A percentile compares a stretch with the other conserved stretches of the same genome.
phyloP scores from a whole-genome alignment of 106 monocot genomes.

The Chionographis japonica region DNA sequence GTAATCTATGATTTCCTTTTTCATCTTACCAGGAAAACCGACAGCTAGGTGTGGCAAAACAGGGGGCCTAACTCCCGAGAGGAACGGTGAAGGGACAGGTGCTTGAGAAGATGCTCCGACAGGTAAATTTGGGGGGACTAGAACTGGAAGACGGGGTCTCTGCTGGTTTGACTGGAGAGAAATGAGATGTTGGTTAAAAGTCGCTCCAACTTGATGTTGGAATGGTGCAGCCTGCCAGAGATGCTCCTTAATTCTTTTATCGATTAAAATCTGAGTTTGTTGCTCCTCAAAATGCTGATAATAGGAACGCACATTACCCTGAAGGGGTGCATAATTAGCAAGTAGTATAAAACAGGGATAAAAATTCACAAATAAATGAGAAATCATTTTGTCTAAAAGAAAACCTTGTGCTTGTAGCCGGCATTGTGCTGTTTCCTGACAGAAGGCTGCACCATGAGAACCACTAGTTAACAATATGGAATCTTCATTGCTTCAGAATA shows the following conservation, averaged over 20 bases:
- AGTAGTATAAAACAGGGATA: background rate
- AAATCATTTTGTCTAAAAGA: background rate
- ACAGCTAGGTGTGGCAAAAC: slow-evolving; percentile 62
- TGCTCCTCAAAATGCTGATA: slow-evolving; percentile 98
- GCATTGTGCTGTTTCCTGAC: slow-evolving; percentile 98
- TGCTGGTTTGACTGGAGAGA: slow-evolving; percentile 42
- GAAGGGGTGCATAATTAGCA: background rate
- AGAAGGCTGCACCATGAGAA: slow-evolving; percentile 68
- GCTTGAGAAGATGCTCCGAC: slow-evolving; percentile 28
- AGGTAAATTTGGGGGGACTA: slow-evolving; percentile 58
- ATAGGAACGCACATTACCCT: slow-evolving; percentile 89
- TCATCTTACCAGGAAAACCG: slow-evolving; percentile 43
- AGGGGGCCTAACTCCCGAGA: slow-evolving; percentile 67
- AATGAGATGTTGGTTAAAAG: slow-evolving; percentile 71
- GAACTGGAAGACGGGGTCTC: slow-evolving; percentile 65
- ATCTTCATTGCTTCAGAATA: too few relatives aligned
- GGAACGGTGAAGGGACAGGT: slow-evolving; percentile 19
- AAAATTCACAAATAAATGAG: background rate
- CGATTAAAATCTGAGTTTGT: slow-evolving; percentile 86
- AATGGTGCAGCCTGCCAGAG: slow-evolving; percentile 82
- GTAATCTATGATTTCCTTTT: background rate
- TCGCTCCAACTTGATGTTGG: slow-evolving; percentile 76
- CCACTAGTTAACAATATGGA: background rate
- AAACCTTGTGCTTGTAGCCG: slow-evolving; percentile 97
- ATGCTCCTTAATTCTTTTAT: slow-evolving; percentile 97